Evolutionary conservation across 2,329 filamentous ascomycete genomes (phyloP).

Genomic region (Claviceps africana): DNA sequence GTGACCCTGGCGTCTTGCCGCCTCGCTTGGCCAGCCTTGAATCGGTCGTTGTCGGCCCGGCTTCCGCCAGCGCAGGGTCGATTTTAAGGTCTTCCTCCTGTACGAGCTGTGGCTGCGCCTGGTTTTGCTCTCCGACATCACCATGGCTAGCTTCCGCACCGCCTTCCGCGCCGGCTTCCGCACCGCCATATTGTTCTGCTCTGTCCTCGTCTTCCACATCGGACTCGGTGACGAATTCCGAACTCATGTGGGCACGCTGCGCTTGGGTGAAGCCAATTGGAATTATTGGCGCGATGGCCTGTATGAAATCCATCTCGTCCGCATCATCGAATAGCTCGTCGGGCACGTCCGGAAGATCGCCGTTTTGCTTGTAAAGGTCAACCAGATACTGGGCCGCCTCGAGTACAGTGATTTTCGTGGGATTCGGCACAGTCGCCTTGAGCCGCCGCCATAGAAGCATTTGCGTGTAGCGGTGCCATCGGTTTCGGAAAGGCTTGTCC

Average conservation of each 20-base stretch:
- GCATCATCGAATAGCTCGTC: conserved; percentile 17
- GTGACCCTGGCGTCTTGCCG: conserved; percentile 10
- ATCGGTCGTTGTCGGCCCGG: conserved; percentile 12
- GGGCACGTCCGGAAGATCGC: conserved; percentile 20
- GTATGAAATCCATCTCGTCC: conserved; percentile 20
- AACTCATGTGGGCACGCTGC: conserved; percentile 9
- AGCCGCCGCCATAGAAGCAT: conserved; percentile 26
- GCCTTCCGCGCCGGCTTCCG: no score
- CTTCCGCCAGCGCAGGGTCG: conserved; percentile 16
- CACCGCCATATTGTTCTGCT: conserved; percentile 5
- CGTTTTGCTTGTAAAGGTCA: conserved; percentile 19
- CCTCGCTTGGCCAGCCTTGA: conserved; percentile 14
- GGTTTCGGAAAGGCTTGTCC: conserved; percentile 24
- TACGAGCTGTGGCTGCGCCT: not conserved
- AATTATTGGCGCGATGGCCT: conserved; percentile 6
- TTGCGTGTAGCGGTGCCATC: conserved; percentile 23
- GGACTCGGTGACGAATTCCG: conserved; percentile 17
- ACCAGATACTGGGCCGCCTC: conserved; percentile 23
- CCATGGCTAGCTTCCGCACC: conserved; percentile 3
- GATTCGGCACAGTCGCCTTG: conserved; percentile 19
- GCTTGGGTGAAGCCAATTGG: not conserved
- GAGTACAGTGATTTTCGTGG: conserved; percentile 17
- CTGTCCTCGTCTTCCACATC: conserved; percentile 13
- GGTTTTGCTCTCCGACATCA: not conserved
- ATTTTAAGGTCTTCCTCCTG: conserved; percentile 18